Conservation (phyloP, 2,329 filamentous ascomycete species). For the Alternaria ventricosa region DNA sequence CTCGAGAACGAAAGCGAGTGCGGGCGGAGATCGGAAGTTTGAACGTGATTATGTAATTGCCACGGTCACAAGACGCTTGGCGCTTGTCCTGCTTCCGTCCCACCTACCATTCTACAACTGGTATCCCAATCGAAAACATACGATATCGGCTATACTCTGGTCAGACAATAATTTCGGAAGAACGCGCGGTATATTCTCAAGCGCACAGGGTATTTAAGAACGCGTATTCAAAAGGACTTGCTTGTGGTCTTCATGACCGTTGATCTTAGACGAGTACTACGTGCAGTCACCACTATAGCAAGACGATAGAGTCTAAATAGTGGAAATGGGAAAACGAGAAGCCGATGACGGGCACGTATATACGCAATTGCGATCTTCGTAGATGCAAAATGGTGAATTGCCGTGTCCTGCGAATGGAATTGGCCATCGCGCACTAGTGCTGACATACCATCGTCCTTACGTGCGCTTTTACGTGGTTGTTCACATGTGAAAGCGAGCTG, state of each 20-base stretch:
- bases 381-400: neutral
- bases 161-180: neutral
- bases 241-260: neutral
- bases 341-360: too few relatives aligned
- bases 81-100: neutral
- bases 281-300: too few relatives aligned
- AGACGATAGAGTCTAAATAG: neutral
- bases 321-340: too few relatives aligned
- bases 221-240: too few relatives aligned
- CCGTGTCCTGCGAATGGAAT: neutral
- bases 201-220: too few relatives aligned
- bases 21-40: neutral
- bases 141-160: neutral
- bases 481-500: neutral
- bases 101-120: neutral
- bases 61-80: neutral
- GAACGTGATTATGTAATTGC: neutral
- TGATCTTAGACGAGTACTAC: neutral
- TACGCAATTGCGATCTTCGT: neutral
- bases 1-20: slow-evolving; percentile 5
- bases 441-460: neutral
- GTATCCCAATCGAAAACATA: neutral
- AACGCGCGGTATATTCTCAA: too few relatives aligned
- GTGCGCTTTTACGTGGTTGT: neutral
- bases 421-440: neutral